These are phyloP conservation scores for Boletus sp. DNA, from an alignment of 1,284 basidiomycete species.

Conservation along the genomic window DNA sequence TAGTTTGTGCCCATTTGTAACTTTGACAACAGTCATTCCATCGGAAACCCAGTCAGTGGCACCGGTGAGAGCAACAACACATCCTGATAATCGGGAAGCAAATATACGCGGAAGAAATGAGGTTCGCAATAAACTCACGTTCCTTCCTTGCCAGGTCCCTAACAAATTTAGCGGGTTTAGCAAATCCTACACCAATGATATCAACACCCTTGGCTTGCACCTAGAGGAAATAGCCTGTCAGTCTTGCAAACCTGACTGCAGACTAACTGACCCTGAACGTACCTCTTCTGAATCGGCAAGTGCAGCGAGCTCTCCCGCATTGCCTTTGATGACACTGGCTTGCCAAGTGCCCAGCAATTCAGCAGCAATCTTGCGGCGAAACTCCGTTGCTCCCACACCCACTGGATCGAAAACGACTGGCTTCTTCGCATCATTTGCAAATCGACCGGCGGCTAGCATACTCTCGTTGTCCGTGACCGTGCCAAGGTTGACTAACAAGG, in stretches of 20 bases:
- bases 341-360: slow-evolving; percentile 85
- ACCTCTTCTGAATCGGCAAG: slow-evolving; percentile 76
- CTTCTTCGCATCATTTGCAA: slow-evolving; percentile 69
- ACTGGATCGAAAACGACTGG: slow-evolving; percentile 94
- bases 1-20: slow-evolving; percentile 74
- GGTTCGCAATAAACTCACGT: slow-evolving; percentile 44
- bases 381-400: slow-evolving; percentile 82
- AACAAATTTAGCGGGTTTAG: slow-evolving; percentile 72
- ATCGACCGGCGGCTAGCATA: slow-evolving; percentile 76
- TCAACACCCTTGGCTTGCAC: slow-evolving; percentile 88
- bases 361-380: slow-evolving; percentile 59
- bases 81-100: slow-evolving; percentile 45
- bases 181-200: slow-evolving; percentile 72
- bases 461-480: slow-evolving; percentile 71
- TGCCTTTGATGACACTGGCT: slow-evolving; percentile 92
- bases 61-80: slow-evolving; percentile 83
- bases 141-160: slow-evolving; percentile 69
- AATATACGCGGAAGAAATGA: background rate
- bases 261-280: slow-evolving; percentile 4
- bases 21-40: slow-evolving; percentile 62
- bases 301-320: slow-evolving; percentile 85
- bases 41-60: slow-evolving; percentile 84
- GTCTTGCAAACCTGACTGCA: background rate
- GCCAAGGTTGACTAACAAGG: slow-evolving; percentile 87
- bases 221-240: slow-evolving; percentile 22